These are phyloP conservation scores for Coemansia sp. DNA, from an alignment of 371 early-diverging fungal species.

Conservation along the genomic window DNA sequence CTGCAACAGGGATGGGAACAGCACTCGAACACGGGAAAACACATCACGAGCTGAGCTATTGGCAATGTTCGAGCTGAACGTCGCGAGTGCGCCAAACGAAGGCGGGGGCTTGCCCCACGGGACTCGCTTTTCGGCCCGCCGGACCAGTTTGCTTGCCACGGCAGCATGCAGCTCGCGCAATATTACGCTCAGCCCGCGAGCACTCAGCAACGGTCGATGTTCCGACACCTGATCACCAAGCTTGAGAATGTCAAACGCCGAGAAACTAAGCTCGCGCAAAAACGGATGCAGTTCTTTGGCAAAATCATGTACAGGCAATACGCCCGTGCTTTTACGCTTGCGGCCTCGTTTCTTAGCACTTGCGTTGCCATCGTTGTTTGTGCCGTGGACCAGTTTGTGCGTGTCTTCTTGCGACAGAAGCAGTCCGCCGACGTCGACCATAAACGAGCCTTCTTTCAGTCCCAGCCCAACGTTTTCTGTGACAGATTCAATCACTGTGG, in stretches of 20 bases:
- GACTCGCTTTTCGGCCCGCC: conserved; percentile 19
- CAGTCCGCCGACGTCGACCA: conserved; percentile 30
- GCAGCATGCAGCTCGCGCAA: conserved; percentile 31
- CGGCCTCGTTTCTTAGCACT: conserved; percentile 22
- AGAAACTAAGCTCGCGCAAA: conserved; percentile 42
- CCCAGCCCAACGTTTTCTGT: background rate
- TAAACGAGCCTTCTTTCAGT: background rate
- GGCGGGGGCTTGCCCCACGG: conserved; percentile 9
- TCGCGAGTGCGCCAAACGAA: conserved; percentile 18
- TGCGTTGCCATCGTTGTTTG: background rate
- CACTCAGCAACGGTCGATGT: conserved; percentile 5
- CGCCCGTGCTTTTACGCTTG: conserved; percentile 19
- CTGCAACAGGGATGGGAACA: conserved; percentile 33
- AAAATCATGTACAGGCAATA: conserved; percentile 11
- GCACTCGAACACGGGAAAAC: conserved; percentile 13
- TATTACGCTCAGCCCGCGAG: conserved; percentile 18
- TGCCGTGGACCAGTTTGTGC: conserved; percentile 19
- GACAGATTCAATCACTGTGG: background rate
- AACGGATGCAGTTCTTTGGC: conserved; percentile 12
- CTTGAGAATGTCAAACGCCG: conserved; percentile 25
- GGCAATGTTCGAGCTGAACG: conserved; percentile 37
- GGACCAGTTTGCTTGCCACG: conserved; percentile 28
- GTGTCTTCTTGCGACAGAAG: conserved; percentile 43
- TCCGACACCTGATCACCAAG: background rate
- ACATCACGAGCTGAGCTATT: conserved; percentile 25